A percentile compares a stretch with the other conserved stretches of the same genome.
Conservation (phyloP, 345 rosid species). For the Bruguiera gymnorhiza region DNA sequence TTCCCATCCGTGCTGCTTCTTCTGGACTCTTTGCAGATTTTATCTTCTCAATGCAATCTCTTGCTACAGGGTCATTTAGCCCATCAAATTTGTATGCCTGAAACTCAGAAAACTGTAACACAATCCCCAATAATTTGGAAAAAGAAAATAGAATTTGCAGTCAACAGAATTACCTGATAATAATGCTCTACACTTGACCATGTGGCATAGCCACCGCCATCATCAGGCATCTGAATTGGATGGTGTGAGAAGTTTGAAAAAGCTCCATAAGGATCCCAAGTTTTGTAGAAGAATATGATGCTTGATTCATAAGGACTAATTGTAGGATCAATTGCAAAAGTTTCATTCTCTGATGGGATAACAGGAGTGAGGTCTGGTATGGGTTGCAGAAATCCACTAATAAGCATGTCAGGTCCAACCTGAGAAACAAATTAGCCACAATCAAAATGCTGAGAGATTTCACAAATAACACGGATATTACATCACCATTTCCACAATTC, state of each 20-base stretch:
- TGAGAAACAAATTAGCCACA: constrained; percentile 18
- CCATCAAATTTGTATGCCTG: constrained; percentile 69
- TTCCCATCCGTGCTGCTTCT: constrained; percentile 83
- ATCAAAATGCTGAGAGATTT: not conserved
- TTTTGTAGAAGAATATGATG: constrained; percentile 81
- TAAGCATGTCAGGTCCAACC: constrained; percentile 95
- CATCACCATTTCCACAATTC: too few relatives aligned
- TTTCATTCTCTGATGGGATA: constrained; percentile 77
- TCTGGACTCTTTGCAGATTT: constrained; percentile 75
- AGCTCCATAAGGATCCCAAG: constrained; percentile 95
- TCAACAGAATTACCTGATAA: constrained; percentile 60
- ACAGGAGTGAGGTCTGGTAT: constrained; percentile 76
- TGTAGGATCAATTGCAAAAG: constrained; percentile 79
- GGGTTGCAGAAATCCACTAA: constrained; percentile 91
- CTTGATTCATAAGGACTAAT: constrained; percentile 64
- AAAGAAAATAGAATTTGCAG: constrained; percentile 9
- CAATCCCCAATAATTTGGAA: not conserved
- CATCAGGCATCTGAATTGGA: constrained; percentile 66
- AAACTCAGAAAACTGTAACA: constrained; percentile 9
- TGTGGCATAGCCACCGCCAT: constrained; percentile 44
- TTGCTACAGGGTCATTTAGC: constrained; percentile 50
- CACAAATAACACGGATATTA: not conserved
- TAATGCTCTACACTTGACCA: constrained; percentile 87
- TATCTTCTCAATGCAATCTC: constrained; percentile 56
- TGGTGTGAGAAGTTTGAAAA: constrained; percentile 92